Evolutionary conservation across 2,329 filamentous ascomycete species (phyloP).

Genomic region (Phaeosphaeria sp.): DNA sequence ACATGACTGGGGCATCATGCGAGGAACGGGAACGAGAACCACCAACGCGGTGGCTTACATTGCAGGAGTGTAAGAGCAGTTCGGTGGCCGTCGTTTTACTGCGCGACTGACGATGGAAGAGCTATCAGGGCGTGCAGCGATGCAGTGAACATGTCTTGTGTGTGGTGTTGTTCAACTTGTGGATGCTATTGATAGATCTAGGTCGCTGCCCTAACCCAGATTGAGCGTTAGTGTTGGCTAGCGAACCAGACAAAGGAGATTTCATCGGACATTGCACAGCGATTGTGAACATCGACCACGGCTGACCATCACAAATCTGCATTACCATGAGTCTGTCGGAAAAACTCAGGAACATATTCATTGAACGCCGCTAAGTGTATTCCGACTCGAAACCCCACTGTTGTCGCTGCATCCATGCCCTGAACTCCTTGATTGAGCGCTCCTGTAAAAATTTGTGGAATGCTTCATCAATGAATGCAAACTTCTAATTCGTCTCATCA

Average conservation of each 20-base stretch:
- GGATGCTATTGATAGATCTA: not conserved
- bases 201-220: not conserved
- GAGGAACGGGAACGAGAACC: constrained; percentile 20
- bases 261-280: not conserved
- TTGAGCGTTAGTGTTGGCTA: not conserved
- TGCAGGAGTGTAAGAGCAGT: constrained; percentile 12
- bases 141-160: too few relatives aligned
- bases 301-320: not conserved
- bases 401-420: too few relatives aligned
- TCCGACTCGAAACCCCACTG: too few relatives aligned
- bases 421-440: too few relatives aligned
- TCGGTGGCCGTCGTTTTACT: constrained; percentile 10
- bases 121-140: not conserved
- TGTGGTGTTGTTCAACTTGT: not conserved
- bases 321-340: not conserved
- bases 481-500: constrained; percentile 19
- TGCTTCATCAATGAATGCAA: too few relatives aligned
- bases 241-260: too few relatives aligned
- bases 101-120: not conserved
- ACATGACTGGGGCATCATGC: constrained; percentile 35
- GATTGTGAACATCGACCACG: not conserved
- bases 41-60: constrained; percentile 18
- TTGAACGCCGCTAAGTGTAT: not conserved
- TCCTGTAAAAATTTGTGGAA: too few relatives aligned
- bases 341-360: not conserved